phyloP scores from a whole-genome alignment of 257 asterid species.

The Coffea eugenioides region DNA sequence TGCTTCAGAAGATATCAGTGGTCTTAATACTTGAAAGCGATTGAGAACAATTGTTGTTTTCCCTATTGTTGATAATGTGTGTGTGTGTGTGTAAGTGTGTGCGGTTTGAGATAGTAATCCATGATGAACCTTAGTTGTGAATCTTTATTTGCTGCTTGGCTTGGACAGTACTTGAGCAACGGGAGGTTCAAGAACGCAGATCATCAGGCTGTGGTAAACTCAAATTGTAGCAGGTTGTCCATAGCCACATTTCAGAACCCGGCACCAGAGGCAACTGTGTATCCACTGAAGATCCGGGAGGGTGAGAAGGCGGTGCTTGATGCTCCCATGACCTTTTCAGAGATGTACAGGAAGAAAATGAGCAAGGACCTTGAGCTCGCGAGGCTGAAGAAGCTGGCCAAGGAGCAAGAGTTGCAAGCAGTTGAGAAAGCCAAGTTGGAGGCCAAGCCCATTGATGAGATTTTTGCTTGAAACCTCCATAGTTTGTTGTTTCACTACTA shows the following conservation, averaged over 20 bases:
- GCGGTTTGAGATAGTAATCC: no score
- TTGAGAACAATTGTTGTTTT: no score
- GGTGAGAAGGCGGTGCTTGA: conserved; percentile 56
- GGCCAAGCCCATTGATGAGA: conserved; percentile 33
- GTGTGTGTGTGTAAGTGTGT: no score
- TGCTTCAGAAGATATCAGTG: not conserved
- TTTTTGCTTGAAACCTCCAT: conserved; percentile 28
- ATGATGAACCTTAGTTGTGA: not conserved
- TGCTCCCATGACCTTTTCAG: conserved; percentile 55
- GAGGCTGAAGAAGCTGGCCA: conserved; percentile 55
- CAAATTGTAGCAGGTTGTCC: conserved; percentile 62
- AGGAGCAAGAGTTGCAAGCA: conserved; percentile 37
- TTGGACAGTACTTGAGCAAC: conserved; percentile 66
- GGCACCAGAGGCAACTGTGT: conserved; percentile 63
- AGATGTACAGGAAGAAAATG: conserved; percentile 89
- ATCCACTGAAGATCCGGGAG: conserved; percentile 54
- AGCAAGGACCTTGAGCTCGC: conserved; percentile 67
- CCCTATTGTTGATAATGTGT: no score
- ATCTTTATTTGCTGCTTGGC: not conserved
- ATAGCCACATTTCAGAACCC: conserved; percentile 89
- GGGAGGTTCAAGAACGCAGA: conserved; percentile 97
- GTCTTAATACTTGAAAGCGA: no score
- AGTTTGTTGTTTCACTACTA: not conserved
- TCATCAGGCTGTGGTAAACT: conserved; percentile 89
- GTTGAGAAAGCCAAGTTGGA: conserved; percentile 29